Evolutionary conservation across 1,284 basidiomycete species (phyloP).

Genomic region (Ceratorhiza oryzae-sativae): DNA sequence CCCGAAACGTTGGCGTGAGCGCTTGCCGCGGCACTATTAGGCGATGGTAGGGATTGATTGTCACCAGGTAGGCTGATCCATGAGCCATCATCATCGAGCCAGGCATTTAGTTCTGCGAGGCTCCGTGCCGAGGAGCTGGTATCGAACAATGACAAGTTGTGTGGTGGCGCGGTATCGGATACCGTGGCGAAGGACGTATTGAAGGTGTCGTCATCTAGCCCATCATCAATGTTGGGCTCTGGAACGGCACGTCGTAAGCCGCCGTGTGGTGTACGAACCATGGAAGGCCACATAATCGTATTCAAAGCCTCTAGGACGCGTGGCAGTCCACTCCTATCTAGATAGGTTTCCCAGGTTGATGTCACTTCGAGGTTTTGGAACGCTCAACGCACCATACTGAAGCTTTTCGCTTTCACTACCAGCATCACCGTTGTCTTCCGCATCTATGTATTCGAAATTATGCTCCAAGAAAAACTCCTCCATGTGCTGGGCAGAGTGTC

Average conservation of each 20-base stretch:
- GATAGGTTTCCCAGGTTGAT: not conserved
- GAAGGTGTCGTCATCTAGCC: not conserved
- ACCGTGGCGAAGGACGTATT: conserved; percentile 22
- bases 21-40: conserved; percentile 6
- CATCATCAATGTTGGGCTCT: not conserved
- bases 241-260: not conserved
- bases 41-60: not conserved
- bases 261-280: conserved; percentile 53
- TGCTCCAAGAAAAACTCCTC: conserved; percentile 69
- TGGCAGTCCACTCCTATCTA: conserved; percentile 66
- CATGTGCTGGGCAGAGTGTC: conserved; percentile 52
- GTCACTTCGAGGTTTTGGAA: not conserved
- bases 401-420: not conserved
- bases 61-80: conserved; percentile 41
- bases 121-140: not conserved
- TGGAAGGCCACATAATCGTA: conserved; percentile 85
- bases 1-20: conserved; percentile 49
- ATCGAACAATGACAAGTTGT: conserved; percentile 11
- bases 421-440: conserved; percentile 43
- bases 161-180: conserved; percentile 25
- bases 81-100: conserved; percentile 56
- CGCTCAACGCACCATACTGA: conserved; percentile 23
- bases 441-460: conserved; percentile 76
- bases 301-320: conserved; percentile 78
- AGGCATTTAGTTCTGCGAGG: conserved; percentile 63